phyloP scores from a whole-genome alignment of 1,139 yeast species.

The Taphrina deformans region DNA sequence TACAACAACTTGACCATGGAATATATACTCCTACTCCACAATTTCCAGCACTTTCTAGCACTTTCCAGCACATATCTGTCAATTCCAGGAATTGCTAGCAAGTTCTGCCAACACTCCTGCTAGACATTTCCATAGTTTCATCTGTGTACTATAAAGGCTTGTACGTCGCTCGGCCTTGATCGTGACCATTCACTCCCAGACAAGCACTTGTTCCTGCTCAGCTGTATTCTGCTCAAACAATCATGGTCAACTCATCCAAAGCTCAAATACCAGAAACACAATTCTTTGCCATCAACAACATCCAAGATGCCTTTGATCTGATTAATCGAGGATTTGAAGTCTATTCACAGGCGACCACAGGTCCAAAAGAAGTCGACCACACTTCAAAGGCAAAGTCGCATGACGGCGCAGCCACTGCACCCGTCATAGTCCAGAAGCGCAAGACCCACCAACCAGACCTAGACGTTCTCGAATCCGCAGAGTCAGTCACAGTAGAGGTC shows the following conservation, averaged over 20 bases:
- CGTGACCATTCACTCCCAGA: not conserved
- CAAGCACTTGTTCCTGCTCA: not conserved
- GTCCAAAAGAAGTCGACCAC: not conserved
- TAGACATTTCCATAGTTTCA: not conserved
- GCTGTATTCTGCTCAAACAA: not conserved
- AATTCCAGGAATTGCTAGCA: not conserved
- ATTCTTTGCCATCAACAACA: constrained; percentile 14
- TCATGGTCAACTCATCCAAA: constrained; percentile 2
- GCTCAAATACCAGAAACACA: constrained; percentile 3
- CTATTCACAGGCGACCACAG: not conserved
- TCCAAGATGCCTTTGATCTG: constrained; percentile 9
- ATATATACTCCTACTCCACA: not conserved
- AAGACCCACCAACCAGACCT: constrained; percentile 18
- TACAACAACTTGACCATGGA: too few species aligned
- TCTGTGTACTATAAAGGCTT: not conserved
- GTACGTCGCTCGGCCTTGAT: too few species aligned
- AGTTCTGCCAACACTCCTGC: not conserved
- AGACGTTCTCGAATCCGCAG: constrained; percentile 23
- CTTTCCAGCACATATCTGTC: not conserved
- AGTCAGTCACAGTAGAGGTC: constrained; percentile 1
- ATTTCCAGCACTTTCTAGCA: constrained; percentile 4
- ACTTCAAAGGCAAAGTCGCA: not conserved
- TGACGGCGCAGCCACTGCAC: not conserved
- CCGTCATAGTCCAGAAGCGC: constrained; percentile 1
- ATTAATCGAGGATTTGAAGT: constrained; percentile 2